Base-by-base conservation (phyloP, 345 rosid species). In the Eucalyptus cladocalyx region DNA sequence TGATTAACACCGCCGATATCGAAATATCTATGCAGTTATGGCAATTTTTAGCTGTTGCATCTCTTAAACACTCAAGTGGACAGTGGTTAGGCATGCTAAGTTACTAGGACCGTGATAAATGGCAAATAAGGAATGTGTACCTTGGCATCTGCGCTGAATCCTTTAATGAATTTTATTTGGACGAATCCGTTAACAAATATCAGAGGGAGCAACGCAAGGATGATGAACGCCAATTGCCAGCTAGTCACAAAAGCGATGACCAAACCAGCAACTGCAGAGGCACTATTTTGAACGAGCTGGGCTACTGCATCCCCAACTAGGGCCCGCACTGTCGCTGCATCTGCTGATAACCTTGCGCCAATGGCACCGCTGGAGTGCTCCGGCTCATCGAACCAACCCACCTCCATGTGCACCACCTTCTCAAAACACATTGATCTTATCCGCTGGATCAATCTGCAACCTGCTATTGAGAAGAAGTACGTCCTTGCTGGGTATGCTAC, bases 331-430 rank as follows among this genome's bases (percentile, higher is more conserved):
- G 93, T 87, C 11, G 98, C 96, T 86, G 98, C 98, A 89, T 97
- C 98, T 83, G 97, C 96, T 11, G 99, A 96, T 5, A 96, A 96
- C 88, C 96, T 95, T 47, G 97, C 94, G 30, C 99, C 97, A 81
- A 97, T 93, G 51, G 94, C 91, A 50, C 98, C 97, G 87, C 96
- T 97, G 30, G 99, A 95, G 88, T 97, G 94, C 67, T 92, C 93
- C 17, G 93, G 93, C 72, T 93, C 95, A 91, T 97, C 99, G n/a
- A 97, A 96, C 98, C 98, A 97, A 51, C 96, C 92, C 86, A 96
- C 92, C 92, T 97, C 99, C 98, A 96, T 97, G 80, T 60, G 91
- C 91, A 96, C 94, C 62, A 95, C 97, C 91, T 94, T 97, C 95
- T 97, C 95, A 86, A 96, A 97, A 90, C 98, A 95, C 88, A 93